Conservation (phyloP, 176 grass and related monocot species). For the Elaeis guineensis region DNA sequence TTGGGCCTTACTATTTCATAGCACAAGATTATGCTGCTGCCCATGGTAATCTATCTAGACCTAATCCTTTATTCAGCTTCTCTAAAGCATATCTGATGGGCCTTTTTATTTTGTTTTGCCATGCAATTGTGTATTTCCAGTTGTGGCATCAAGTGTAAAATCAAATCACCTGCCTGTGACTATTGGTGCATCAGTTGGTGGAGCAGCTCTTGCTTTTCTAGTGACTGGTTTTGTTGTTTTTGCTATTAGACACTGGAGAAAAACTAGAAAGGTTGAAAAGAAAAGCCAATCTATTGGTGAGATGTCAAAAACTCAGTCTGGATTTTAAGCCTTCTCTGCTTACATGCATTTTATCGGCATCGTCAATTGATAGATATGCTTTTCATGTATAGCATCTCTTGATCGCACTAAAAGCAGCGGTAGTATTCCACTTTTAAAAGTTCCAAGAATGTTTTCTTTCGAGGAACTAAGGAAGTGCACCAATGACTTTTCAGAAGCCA, state of each 20-base stretch:
- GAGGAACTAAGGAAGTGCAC: slow-evolving; percentile 64
- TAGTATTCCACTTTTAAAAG: slow-evolving; percentile 54
- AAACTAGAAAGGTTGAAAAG: slow-evolving; percentile 24
- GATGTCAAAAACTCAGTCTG: neutral
- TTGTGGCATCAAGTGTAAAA: slow-evolving; percentile 10
- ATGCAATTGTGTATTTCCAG: too few relatives aligned
- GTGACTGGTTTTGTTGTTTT: slow-evolving; percentile 20
- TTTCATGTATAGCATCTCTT: slow-evolving; percentile 35
- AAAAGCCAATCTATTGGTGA: slow-evolving; percentile 48
- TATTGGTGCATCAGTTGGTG: slow-evolving; percentile 39
- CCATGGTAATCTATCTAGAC: slow-evolving; percentile 30
- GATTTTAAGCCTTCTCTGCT: too few relatives aligned
- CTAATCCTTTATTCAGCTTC: too few relatives aligned
- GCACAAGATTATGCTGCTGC: slow-evolving; percentile 28
- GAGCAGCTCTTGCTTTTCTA: slow-evolving; percentile 24
- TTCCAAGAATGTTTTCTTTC: slow-evolving; percentile 53
- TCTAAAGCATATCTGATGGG: too few relatives aligned
- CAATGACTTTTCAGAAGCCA: slow-evolving; percentile 51
- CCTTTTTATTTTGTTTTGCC: too few relatives aligned
- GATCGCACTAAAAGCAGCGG: slow-evolving; percentile 49
- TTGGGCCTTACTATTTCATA: slow-evolving; percentile 65
- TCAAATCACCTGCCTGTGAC: slow-evolving; percentile 29
- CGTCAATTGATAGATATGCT: too few relatives aligned
- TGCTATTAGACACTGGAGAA: slow-evolving; percentile 27
- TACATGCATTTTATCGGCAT: too few relatives aligned